A percentile compares a stretch with the other conserved stretches of the same genome.
These are phyloP conservation scores for Capillidium rhysosporum DNA, from an alignment of 371 early-diverging fungal species.

Conservation along the genomic window DNA sequence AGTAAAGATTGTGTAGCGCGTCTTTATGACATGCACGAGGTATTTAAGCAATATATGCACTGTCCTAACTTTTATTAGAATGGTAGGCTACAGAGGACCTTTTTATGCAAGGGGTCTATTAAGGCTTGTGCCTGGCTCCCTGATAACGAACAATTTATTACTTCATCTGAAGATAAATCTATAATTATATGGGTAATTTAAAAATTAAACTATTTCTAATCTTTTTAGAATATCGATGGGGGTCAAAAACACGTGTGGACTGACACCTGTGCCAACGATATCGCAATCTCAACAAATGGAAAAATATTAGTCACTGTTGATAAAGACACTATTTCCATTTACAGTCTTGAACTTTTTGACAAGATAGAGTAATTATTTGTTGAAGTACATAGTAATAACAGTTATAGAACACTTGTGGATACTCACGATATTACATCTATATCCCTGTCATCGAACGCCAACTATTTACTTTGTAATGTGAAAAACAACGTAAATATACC, in stretches of 20 bases:
- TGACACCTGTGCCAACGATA: conserved; percentile 53
- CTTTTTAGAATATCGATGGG: conserved; percentile 31
- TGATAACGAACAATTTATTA: conserved; percentile 47
- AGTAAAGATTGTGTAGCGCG: conserved; percentile 48
- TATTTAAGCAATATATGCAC: neutral
- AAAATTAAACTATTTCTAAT: neutral
- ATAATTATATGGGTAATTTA: conserved; percentile 44
- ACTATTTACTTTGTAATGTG: conserved; percentile 10
- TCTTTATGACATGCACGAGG: too few relatives aligned
- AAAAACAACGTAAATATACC: neutral
- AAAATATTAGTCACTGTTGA: conserved; percentile 49
- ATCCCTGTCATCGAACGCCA: neutral
- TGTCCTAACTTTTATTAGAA: neutral
- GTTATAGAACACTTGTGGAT: neutral
- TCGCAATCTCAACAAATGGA: conserved; percentile 57
- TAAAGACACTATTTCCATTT: conserved; percentile 49
- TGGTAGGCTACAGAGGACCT: conserved; percentile 27
- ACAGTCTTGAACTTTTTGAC: conserved; percentile 33
- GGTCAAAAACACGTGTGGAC: conserved; percentile 39
- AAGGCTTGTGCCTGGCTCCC: conserved; percentile 74
- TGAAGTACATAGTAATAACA: neutral
- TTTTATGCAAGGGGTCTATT: conserved; percentile 43
- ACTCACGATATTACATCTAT: conserved; percentile 8
- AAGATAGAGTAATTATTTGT: conserved; percentile 24
- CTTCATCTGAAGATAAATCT: conserved; percentile 54